A percentile compares a stretch with the other conserved stretches of the same genome.
Conservation (phyloP, 2,329 filamentous ascomycete genomes). For the Colletotrichum lupini region DNA sequence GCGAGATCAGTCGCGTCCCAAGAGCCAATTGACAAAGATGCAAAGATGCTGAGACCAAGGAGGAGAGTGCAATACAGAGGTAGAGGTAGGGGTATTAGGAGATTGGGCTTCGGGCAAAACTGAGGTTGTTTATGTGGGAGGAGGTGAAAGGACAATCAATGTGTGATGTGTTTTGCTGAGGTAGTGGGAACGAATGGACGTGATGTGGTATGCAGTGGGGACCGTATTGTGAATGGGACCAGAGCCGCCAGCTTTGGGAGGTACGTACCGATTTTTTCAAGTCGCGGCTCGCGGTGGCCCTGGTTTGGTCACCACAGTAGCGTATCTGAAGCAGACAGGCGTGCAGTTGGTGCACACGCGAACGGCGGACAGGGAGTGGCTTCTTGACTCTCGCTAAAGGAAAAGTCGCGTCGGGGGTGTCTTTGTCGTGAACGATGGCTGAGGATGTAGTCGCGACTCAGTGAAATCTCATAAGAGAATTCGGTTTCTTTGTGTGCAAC, state of each 20-base stretch:
- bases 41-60: background rate
- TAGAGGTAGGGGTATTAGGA: slow-evolving; percentile 3
- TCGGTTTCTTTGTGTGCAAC: slow-evolving; percentile 2
- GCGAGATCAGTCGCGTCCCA: slow-evolving; percentile 26
- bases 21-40: slow-evolving; percentile 19
- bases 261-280: slow-evolving; percentile 26
- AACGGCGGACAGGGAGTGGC: slow-evolving; percentile 28
- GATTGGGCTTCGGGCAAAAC: background rate
- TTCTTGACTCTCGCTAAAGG: slow-evolving; percentile 27
- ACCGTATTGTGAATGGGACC: slow-evolving; percentile 23
- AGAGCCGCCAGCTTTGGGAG: background rate
- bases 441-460: slow-evolving; percentile 5
- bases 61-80: slow-evolving; percentile 7
- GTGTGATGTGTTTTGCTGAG: slow-evolving; percentile 34
- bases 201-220: slow-evolving; percentile 35
- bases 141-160: slow-evolving; percentile 16
- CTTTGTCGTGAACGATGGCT: slow-evolving; percentile 24
- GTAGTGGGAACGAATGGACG: slow-evolving; percentile 34
- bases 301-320: slow-evolving; percentile 35
- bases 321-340: slow-evolving; percentile 8
- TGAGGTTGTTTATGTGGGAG: slow-evolving; percentile 28
- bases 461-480: background rate
- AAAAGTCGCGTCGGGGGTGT: slow-evolving; percentile 22
- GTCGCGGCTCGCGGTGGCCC: slow-evolving; percentile 21
- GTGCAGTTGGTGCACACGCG: slow-evolving; percentile 10